phyloP scores from a whole-genome alignment of 305 asterid genomes.

The Fraxinus velutina region DNA sequence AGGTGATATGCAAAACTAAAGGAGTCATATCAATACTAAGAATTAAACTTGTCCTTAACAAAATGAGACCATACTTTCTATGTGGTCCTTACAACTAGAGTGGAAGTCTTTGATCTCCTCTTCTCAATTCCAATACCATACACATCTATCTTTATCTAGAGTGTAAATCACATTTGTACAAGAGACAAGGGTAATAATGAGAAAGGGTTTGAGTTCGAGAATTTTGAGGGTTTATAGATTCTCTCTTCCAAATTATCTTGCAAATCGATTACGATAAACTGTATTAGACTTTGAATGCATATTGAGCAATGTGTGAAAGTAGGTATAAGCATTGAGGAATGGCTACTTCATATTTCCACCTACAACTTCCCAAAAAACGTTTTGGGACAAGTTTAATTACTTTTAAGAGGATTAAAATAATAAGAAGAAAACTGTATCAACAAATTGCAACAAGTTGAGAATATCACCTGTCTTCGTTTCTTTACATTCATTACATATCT shows the following conservation, averaged over 20 bases:
- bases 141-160: background rate
- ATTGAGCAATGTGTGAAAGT: too few relatives aligned
- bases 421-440: background rate
- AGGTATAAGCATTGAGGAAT: background rate
- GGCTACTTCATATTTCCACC: background rate
- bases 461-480: background rate
- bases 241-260: background rate
- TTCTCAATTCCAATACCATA: background rate
- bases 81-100: background rate
- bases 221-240: background rate
- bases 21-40: background rate
- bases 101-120: background rate
- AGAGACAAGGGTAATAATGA: background rate
- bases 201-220: background rate
- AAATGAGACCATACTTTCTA: background rate
- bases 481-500: background rate
- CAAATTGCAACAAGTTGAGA: background rate
- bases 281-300: too few relatives aligned
- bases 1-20: background rate
- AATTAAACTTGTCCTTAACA: background rate
- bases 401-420: background rate
- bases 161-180: background rate
- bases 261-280: background rate
- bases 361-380: too few relatives aligned
- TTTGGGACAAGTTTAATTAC: too few relatives aligned